phyloP scores from a whole-genome alignment of 2,329 filamentous ascomycete genomes.

The Didymella pinodella region DNA sequence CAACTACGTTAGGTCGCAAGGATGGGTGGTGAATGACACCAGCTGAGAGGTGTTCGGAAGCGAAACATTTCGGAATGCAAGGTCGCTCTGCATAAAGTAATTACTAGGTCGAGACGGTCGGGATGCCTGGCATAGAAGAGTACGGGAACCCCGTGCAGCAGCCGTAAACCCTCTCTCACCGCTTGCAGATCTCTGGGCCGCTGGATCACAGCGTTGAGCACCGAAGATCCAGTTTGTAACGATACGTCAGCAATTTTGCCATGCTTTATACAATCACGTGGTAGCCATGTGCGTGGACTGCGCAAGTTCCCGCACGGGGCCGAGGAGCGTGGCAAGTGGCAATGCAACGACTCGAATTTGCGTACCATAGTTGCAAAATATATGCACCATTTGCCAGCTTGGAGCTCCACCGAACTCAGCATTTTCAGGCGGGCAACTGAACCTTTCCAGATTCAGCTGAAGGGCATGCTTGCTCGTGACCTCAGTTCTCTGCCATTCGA shows the following conservation, averaged over 20 bases:
- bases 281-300: conserved; percentile 18
- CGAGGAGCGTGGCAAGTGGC: conserved; percentile 11
- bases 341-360: conserved; percentile 1
- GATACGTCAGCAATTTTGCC: conserved; percentile 5
- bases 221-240: conserved; percentile 3
- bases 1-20: background rate
- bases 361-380: background rate
- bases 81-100: background rate
- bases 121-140: background rate
- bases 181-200: conserved; percentile 10
- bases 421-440: background rate
- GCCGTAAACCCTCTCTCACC: conserved; percentile 1
- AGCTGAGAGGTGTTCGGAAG: background rate
- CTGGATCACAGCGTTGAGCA: background rate
- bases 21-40: background rate
- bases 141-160: background rate
- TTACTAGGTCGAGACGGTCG: background rate
- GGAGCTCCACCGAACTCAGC: conserved; percentile 2
- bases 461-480: conserved; percentile 8
- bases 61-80: background rate
- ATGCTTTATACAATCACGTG: conserved; percentile 12
- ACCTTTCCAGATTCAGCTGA: background rate
- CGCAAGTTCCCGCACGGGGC: conserved; percentile 12
- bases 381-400: background rate
- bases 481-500: background rate